Evolutionary conservation across 257 asterid genomes (phyloP), one percentile per base, ranked within the genome.

Genomic region (Nemophila menziesii): DNA sequence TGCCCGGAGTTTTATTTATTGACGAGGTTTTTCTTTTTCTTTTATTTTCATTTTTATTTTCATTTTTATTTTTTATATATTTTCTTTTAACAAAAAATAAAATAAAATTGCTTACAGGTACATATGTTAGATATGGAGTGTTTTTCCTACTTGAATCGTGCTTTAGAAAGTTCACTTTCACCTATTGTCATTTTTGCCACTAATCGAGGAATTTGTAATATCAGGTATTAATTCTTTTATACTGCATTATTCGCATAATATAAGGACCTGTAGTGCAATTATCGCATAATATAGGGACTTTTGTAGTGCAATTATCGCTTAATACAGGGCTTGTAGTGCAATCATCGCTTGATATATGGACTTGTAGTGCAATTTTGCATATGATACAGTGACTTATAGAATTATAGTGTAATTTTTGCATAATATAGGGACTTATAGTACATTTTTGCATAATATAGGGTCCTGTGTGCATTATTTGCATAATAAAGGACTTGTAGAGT

Each of bases 121-220:
- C 97, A 87, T 52, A 87, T 87, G 92, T 71, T 87, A 62, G 97
- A 82, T 65, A 83, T 87, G 89, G 97, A 83, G 60, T 87, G 95
- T 59, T 83, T 87, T 65, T 87, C 97, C 17, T 87, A 82, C 51
- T 57, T 83, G 54, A 87, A 83, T 48, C 93, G 95, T 41, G 97
- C 95, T 45, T 52, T 87, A 55, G 97, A 87, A 64, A 82, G 97
- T 53, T 58, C 93, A 18, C 49, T 87, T 24, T 73, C 97, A 11
- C 97, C 95, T 33, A 87, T 87, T n/a, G 95, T 87, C 60, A 77
- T 82, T 39, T 87, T 87, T 49, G 95, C 95, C 45, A 83, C 97
- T 42, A 83, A 87, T 42, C 64, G 92, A 57, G 97, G 97, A 61
- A 78, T 83, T 54, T 87, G 97, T 62, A 77, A 46, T 43, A 93